Evolutionary conservation across 345 rosid species (phyloP), one percentile per base, ranked within the genome.

Genomic region (Eucalyptus melliodora): DNA sequence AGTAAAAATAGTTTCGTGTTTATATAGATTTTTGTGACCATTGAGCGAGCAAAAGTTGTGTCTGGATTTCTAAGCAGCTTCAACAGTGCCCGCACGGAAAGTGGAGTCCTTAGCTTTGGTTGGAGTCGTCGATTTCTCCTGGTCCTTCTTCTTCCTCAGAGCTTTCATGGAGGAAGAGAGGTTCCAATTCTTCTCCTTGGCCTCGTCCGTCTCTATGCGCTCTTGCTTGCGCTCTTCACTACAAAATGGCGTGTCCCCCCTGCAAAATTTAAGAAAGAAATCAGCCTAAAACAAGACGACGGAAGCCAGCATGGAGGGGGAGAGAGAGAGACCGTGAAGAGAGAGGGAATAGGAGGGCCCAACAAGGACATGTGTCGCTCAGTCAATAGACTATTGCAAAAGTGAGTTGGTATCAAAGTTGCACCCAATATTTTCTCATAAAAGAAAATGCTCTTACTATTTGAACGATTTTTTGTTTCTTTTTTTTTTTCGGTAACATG

Each of bases 171-270:
- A 92, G 72, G 86, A 93, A 87, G 91, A 88, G 87, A 56, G 90
- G 93, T 9, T 91, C 77, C 59, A 62, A 42, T 88, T 89, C 91
- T 91, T 93, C 91, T 88, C 91, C 21, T 67, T 87, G 10, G 92
- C 89, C 77, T 91, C 93, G n/a, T 93, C 95, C 44, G 86, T 87
- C 80, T 92, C 92, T 51, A 93, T 92, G 23, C 92, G 94, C 87
- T 91, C 93, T 88, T 91, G 92, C 89, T 94, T 91, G 91, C 94
- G 86, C 88, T 86, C 90, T 86, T 90, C 89, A 82, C 89, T 90
- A 19, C 90, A 92, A 50, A 93, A 93, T 6, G 95, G 92, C 1
- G 95, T 90, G 86, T 93, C 89, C 65, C 95, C 95, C 51, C 94
- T 91, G 92, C 91, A 90, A 16, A 56, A 56, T 56, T 56, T 56